Conservation (phyloP, 805 yeast genomes). For the Yarrowia phangngaensis region DNA sequence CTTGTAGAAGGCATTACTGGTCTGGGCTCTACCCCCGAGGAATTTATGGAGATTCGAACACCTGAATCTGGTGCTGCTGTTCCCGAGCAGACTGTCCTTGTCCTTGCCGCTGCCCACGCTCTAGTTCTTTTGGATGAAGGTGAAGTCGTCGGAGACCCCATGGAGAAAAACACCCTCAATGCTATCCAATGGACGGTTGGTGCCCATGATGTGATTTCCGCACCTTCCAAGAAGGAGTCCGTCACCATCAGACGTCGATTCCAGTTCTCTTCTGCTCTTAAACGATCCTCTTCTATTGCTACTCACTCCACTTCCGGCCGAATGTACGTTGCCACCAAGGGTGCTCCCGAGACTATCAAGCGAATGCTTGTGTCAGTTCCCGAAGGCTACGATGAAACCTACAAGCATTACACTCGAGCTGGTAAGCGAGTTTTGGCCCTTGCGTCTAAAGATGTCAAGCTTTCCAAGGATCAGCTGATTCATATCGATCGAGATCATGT, state of each 20-base stretch:
- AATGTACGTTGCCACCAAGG: constrained; percentile 81
- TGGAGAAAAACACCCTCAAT: constrained; percentile 93
- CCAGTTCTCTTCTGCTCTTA: constrained; percentile 93
- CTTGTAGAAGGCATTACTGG: constrained; percentile 97
- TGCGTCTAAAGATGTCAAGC: constrained; percentile 71
- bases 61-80: constrained; percentile 57
- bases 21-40: constrained; percentile 41
- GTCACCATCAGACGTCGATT: constrained; percentile 83
- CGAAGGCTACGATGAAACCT: constrained; percentile 72
- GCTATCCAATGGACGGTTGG: constrained; percentile 85
- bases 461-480: constrained; percentile 49
- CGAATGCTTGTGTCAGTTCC: constrained; percentile 71
- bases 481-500: constrained; percentile 69
- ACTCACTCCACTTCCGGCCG: constrained; percentile 46
- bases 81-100: constrained; percentile 63
- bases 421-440: constrained; percentile 97
- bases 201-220: constrained; percentile 64
- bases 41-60: constrained; percentile 49
- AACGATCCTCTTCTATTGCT: constrained; percentile 88
- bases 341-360: constrained; percentile 96
- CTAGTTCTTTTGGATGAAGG: constrained; percentile 92
- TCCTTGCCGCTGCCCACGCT: constrained; percentile 94
- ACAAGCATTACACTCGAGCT: constrained; percentile 85
- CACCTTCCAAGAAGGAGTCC: constrained; percentile 44
- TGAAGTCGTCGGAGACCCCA: constrained; percentile 97